Conservation (phyloP, 352 stramenopile genomes). For the Pythium periplocum region DNA sequence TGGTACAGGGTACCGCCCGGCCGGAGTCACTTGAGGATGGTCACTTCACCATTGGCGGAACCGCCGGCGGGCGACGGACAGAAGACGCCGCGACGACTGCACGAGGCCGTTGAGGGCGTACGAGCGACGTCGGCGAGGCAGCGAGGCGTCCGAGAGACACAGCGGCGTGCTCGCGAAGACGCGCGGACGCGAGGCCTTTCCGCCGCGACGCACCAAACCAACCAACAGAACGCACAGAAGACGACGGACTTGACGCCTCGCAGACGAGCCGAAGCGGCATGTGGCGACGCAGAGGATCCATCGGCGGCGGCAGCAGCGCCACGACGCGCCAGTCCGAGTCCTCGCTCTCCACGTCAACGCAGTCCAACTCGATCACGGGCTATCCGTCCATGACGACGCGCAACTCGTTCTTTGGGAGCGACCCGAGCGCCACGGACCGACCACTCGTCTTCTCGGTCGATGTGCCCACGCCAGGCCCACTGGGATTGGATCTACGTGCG, state of each 20-base stretch:
- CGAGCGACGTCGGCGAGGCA: too few relatives aligned
- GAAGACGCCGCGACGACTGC: neutral
- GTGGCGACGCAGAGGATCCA: constrained; percentile 19
- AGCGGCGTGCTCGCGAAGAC: too few relatives aligned
- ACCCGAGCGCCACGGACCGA: constrained; percentile 47
- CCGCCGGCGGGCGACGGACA: too few relatives aligned
- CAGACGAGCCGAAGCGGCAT: neutral
- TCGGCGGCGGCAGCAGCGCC: constrained; percentile 14
- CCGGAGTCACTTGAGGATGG: too few relatives aligned
- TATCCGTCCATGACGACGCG: constrained; percentile 16
- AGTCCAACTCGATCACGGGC: constrained; percentile 32
- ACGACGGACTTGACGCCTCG: too few relatives aligned
- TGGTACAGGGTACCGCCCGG: constrained; percentile 15
- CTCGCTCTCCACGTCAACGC: constrained; percentile 18
- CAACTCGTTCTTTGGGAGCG: constrained; percentile 48
- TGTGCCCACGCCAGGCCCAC: constrained; percentile 56
- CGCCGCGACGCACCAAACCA: too few relatives aligned
- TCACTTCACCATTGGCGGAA: too few relatives aligned
- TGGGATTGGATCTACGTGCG: constrained; percentile 69
- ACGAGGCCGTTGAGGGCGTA: too few relatives aligned
- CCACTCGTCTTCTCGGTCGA: constrained; percentile 71
- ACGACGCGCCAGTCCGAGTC: constrained; percentile 26
- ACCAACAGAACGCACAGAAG: too few relatives aligned
- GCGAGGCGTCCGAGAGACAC: too few relatives aligned
- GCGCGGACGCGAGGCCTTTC: too few relatives aligned